Evolutionary conservation across 176 grass and related monocot genomes (phyloP).

Genomic region (Phragmites australis): DNA sequence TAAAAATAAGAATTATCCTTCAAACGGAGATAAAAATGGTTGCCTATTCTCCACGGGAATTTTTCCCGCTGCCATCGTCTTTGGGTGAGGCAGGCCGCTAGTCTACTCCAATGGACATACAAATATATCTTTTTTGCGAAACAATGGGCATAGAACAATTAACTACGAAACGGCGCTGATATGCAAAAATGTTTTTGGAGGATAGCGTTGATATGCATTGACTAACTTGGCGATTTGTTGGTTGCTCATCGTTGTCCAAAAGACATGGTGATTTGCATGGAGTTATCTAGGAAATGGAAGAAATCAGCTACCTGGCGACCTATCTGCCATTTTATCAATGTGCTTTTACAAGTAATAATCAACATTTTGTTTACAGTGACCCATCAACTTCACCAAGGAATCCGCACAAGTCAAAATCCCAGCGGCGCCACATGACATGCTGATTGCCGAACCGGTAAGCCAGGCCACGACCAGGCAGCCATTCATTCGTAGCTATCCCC

Average conservation of each 20-base stretch:
- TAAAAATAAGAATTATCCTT: no score
- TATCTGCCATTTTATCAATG: not conserved
- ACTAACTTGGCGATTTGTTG: not conserved
- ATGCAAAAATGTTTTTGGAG: not conserved
- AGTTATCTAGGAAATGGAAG: not conserved
- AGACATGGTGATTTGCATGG: not conserved
- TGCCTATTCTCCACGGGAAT: no score
- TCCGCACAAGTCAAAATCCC: slow-evolving; percentile 7
- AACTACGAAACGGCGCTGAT: not conserved
- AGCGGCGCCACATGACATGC: not conserved
- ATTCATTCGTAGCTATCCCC: not conserved
- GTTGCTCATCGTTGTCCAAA: not conserved
- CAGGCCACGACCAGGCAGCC: slow-evolving; percentile 14
- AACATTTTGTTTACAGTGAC: not conserved
- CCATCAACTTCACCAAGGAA: slow-evolving; percentile 23
- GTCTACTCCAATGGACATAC: not conserved
- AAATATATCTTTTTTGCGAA: no score
- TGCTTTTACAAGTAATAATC: not conserved
- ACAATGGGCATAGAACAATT: not conserved
- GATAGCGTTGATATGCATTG: not conserved
- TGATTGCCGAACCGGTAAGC: slow-evolving; percentile 18
- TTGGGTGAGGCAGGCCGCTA: no score
- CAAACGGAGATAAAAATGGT: no score
- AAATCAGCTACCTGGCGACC: not conserved
- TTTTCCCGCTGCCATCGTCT: no score